Conservation (phyloP, 2,329 filamentous ascomycete genomes). For the Sphaerulina populicola region DNA sequence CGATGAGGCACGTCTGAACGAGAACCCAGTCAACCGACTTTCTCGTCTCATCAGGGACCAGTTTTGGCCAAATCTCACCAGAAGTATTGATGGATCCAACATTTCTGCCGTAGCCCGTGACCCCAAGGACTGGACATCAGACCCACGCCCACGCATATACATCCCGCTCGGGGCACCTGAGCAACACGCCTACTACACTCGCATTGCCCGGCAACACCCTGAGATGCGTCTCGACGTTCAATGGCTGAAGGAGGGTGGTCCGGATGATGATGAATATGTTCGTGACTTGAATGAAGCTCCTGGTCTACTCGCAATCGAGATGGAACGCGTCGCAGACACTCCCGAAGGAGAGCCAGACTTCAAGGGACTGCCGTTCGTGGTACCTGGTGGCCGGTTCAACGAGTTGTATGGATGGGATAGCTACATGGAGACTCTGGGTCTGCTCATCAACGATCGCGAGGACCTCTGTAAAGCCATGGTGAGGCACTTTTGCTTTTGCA, state of each 20-base stretch:
- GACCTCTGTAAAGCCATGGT: conserved; percentile 93
- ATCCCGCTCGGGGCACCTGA: conserved; percentile 75
- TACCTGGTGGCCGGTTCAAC: conserved; percentile 94
- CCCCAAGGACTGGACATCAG: conserved; percentile 89
- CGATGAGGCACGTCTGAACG: conserved; percentile 82
- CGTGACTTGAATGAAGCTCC: conserved; percentile 78
- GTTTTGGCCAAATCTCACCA: conserved; percentile 87
- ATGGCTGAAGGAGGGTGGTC: conserved; percentile 57
- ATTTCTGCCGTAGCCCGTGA: conserved; percentile 81
- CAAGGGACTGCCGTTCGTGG: conserved; percentile 84
- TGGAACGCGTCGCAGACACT: conserved; percentile 60
- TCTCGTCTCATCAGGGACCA: conserved; percentile 77
- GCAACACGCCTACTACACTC: conserved; percentile 81
- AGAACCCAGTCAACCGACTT: conserved; percentile 86
- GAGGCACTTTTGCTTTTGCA: conserved; percentile 93
- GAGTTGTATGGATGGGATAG: conserved; percentile 98
- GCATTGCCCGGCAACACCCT: conserved; percentile 67
- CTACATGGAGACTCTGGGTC: conserved; percentile 92
- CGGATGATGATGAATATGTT: conserved; percentile 65
- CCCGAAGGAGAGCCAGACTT: conserved; percentile 62
- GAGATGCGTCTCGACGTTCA: conserved; percentile 83
- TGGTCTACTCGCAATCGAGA: conserved; percentile 79
- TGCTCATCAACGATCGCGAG: conserved; percentile 75
- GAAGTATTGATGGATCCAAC: conserved; percentile 78
- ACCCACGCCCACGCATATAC: conserved; percentile 86